phyloP scores from a whole-genome alignment of 2,329 filamentous ascomycete genomes.

The Chaetothyriales sp. region DNA sequence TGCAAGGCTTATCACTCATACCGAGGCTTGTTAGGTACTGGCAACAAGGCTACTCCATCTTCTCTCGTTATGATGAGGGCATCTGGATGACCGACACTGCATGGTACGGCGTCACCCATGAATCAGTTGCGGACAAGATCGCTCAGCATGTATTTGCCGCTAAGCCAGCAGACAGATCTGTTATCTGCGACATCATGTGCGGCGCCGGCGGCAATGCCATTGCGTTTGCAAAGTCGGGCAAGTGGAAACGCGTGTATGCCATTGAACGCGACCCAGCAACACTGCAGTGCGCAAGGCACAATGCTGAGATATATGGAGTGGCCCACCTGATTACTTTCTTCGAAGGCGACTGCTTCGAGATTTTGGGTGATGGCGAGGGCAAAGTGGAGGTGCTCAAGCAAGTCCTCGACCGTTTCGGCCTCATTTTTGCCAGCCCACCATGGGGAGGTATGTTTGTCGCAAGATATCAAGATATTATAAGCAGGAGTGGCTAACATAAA shows the following conservation, averaged over 20 bases:
- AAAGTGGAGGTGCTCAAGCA: constrained; percentile 2
- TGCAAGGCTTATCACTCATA: neutral
- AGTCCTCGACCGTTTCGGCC: constrained; percentile 29
- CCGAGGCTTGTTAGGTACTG: constrained; percentile 52
- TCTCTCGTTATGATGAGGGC: constrained; percentile 72
- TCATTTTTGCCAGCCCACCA: constrained; percentile 57
- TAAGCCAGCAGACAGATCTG: constrained; percentile 40
- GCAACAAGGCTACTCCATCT: constrained; percentile 74
- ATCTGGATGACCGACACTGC: constrained; percentile 83
- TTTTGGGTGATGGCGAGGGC: constrained; percentile 33
- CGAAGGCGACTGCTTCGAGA: constrained; percentile 70
- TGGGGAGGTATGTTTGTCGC: constrained; percentile 46
- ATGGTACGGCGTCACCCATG: constrained; percentile 95
- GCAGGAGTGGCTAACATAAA: neutral
- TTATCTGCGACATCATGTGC: constrained; percentile 76
- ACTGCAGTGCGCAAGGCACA: constrained; percentile 80
- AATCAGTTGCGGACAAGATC: constrained; percentile 71
- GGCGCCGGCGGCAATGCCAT: constrained; percentile 90
- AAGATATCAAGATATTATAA: neutral
- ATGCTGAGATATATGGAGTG: constrained; percentile 74
- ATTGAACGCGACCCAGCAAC: constrained; percentile 72
- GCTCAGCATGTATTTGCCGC: constrained; percentile 52
- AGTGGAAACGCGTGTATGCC: constrained; percentile 72
- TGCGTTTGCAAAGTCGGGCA: constrained; percentile 68
- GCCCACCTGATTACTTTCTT: constrained; percentile 68